Conservation (phyloP, 139 green algal species). For the Pycnococcus provasolii region DNA sequence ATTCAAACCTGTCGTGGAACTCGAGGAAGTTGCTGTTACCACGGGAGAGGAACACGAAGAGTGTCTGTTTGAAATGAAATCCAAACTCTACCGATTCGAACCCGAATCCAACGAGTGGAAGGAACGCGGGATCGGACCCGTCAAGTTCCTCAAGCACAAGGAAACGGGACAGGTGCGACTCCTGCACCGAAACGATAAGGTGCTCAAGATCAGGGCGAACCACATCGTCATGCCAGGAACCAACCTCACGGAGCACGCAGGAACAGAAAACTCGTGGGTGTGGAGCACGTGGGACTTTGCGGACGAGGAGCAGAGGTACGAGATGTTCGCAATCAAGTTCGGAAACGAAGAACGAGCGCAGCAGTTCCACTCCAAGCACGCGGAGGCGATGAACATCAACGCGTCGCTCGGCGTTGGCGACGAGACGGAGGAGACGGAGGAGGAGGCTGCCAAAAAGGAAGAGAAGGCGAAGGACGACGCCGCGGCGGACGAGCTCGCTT, state of each 20-base stretch:
- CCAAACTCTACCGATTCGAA: constrained; percentile 94
- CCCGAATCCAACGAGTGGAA: constrained; percentile 88
- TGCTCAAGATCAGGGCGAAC: constrained; percentile 97
- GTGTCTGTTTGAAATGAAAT: constrained; percentile 86
- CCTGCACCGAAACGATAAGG: constrained; percentile 95
- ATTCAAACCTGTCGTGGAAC: constrained; percentile 79
- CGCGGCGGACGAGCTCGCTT: neutral
- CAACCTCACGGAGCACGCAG: constrained; percentile 83
- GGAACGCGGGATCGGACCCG: constrained; percentile 80
- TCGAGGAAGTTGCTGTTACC: constrained; percentile 81
- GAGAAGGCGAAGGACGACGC: constrained; percentile 3
- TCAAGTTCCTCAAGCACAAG: constrained; percentile 89
- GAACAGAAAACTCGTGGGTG: constrained; percentile 93
- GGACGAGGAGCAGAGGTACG: constrained; percentile 62
- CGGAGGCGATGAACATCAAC: constrained; percentile 6
- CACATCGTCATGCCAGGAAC: constrained; percentile 9
- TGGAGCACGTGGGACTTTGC: constrained; percentile 89
- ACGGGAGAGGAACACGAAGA: constrained; percentile 93
- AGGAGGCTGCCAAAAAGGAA: neutral
- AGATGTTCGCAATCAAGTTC: constrained; percentile 89
- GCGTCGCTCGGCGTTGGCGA: neutral
- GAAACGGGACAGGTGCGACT: constrained; percentile 78
- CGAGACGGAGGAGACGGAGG: constrained; percentile 1
- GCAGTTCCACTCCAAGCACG: constrained; percentile 1
- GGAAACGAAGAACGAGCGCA: constrained; percentile 34